Evolutionary conservation across 169 alveolate genomes (phyloP), one percentile per base, ranked within the genome.

Genomic region (Ichthyophthirius multifiliis): DNA sequence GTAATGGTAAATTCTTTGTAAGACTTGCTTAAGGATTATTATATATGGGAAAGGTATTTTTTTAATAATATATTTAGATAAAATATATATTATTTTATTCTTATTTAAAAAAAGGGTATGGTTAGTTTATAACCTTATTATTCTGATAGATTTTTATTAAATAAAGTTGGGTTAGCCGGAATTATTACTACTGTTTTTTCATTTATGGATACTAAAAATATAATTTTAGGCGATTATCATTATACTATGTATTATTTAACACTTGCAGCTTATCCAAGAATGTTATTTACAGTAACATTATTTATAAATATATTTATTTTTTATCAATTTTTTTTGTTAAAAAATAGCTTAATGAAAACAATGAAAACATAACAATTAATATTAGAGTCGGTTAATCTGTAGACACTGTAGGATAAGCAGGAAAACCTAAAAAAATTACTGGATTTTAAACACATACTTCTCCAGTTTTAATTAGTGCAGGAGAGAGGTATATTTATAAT

Each of bases 371-470:
- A 43, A 95, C 93, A 85, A 87, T 94, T 2, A 81, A 86, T 65
- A 97, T 96, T 23, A 96, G 98, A 82, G 98, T 97, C 27, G 99
- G 99, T 13, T 96, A 93, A 94, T 97, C 98, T 74, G 99, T 97
- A 9, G 99, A 98, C 86, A 95, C 97, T 20, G 99, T 97, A 12
- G 99, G 99, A 18, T 96, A 96, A 80, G 99, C 99, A n/a, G 99
- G 99, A 6, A 89, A 92, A 90, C 98, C 98, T 31, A 97, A 98
- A 83, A 95, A 97, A 31, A 97, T 98, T 43, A 97, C 99, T 5
- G 99, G 99, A 37, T 98, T 99, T 94, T 99, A 98, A 87, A 99
- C 99, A 12, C 99, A 98, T 87, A 97, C 95, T 30, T 96, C 99
- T 6, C 99, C 99, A 20, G 99, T 98, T 30, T 96, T 96, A 43